phyloP scores from a whole-genome alignment of 2,329 filamentous ascomycete genomes.

The Scleromitrula shiraiana region DNA sequence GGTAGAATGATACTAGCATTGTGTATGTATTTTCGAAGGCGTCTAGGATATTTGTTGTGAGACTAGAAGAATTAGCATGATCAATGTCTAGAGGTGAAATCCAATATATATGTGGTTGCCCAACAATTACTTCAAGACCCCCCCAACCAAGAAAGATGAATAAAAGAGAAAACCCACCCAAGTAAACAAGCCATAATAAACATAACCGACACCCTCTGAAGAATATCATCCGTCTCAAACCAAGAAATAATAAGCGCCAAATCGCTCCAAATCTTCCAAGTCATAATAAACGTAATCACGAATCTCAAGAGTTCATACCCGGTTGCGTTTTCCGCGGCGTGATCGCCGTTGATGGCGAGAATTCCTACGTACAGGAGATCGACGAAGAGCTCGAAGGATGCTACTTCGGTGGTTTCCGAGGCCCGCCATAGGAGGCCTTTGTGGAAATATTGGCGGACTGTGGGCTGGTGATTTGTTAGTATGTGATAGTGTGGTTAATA shows the following conservation, averaged over 20 bases:
- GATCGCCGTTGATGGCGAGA: constrained; percentile 55
- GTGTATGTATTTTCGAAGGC: constrained; percentile 49
- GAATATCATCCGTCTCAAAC: constrained; percentile 56
- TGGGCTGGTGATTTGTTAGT: constrained; percentile 32
- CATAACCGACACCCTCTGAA: constrained; percentile 49
- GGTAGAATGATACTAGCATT: constrained; percentile 52
- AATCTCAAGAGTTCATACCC: constrained; percentile 51
- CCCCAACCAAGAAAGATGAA: background rate
- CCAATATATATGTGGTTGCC: too few species aligned
- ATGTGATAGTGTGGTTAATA: too few species aligned
- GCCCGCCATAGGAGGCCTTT: constrained; percentile 56
- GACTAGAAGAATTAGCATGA: constrained; percentile 27
- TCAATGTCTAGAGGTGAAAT: background rate
- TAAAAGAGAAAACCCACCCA: constrained; percentile 32
- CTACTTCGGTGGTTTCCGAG: constrained; percentile 49
- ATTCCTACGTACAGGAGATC: constrained; percentile 52
- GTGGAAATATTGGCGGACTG: constrained; percentile 58
- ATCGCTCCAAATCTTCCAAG: constrained; percentile 54
- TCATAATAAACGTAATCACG: constrained; percentile 52
- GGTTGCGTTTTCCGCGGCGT: constrained; percentile 46
- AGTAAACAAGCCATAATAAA: constrained; percentile 54
- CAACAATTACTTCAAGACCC: too few species aligned
- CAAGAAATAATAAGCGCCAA: constrained; percentile 46
- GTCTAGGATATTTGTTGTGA: constrained; percentile 54
- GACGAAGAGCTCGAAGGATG: constrained; percentile 56